Evolutionary conservation across 2,329 filamentous ascomycete genomes (phyloP), one percentile per base, ranked within the genome.

Genomic region (Ceratocystis colombiana): DNA sequence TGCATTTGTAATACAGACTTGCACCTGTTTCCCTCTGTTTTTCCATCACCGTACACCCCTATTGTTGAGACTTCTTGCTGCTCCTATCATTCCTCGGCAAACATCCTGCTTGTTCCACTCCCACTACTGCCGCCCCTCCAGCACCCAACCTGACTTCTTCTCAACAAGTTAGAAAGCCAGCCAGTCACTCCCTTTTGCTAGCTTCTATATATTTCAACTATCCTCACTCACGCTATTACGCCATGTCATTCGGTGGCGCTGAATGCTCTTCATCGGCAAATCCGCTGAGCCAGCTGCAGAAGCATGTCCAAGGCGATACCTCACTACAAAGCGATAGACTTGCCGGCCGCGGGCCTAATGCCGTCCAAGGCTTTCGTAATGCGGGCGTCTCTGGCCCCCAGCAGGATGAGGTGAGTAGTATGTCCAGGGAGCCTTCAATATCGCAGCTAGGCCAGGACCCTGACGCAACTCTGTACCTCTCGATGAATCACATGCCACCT

Each of bases 221-320:
- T 30, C n/a, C 37, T 48, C 50, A n/a, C n/a, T 33, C 33, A 15
- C 45, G n/a, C 62, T 37, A 41, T 46, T 62, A 64, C 53, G 79
- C 69, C 71, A 97, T 99, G 93, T 96, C 93, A 66, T 97, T 99
- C 76, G 90, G 90, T 76, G 92, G 93, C 72, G 89, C 93, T 72
- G 94, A 97, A 79, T 99, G 94, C 82, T 97, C 93, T 66, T 95
- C 94, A 69, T 91, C 89, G 70, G 90, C 88, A 73, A 99, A 99
- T 77, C 94, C 95, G 67, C 86, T 99, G 72, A 93, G 90, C 74
- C 94, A 97, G 80, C 96, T 99, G 76, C 90, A 92, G 70, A 99
- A 99, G 77, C 92, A 96, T 76, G 90, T 94, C 67, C 89, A 95
- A 74, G 90, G 96, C 82, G 94, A 99, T 79, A 96, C 92, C 78